Evolutionary conservation across 2,329 filamentous ascomycete genomes (phyloP), one percentile per base, ranked within the genome.

Genomic region (Penicillium janthinellum): DNA sequence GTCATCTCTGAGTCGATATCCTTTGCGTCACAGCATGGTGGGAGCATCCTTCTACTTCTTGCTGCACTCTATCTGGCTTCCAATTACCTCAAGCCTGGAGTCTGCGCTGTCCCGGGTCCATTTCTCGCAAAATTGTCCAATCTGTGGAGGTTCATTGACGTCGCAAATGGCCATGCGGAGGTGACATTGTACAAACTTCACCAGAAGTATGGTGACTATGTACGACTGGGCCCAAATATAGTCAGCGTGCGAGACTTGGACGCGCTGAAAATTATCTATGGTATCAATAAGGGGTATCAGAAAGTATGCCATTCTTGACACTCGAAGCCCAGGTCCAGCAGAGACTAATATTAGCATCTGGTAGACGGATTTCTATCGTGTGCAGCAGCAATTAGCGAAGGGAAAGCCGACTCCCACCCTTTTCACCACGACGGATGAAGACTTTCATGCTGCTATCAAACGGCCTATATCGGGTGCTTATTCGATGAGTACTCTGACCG

Each of bases 381-480:
- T 67, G 14, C 64, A 67, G 39, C 65, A 67, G 37, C 65, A 68
- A 34, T 47, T 68, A 31, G 60, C 54, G 34, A 67, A 67, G 17
- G 64, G 65, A 4, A 69, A 55, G 48, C 56, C 62, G 6, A 62
- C 61, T 2, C 65, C 61, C 22, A 69, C 67, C 1, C 57, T 69
- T 6, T 69, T 68, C 48, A 62, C 61, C 2, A 62, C 66, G 5
- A 58, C 63, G 4, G 62, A 69, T 41, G 78, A 81, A 54, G 65
- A 57, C 1, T 73, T 75, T 25, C 80, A 82, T 62, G 74, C 76
- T 2, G 70, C 65, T 10, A 75, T 78, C 6, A 79, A 77, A 49
- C 71, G 75, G 14, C 68, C 74, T 0, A 71, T 80, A 12, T 74
- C 78, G 0, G 68, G 70, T 37, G 71, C 75, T 0, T 81, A 81